A percentile compares a stretch with the other conserved stretches of the same genome.
Conservation (phyloP, 2,329 filamentous ascomycete species). For the Trichoderma sp. region DNA sequence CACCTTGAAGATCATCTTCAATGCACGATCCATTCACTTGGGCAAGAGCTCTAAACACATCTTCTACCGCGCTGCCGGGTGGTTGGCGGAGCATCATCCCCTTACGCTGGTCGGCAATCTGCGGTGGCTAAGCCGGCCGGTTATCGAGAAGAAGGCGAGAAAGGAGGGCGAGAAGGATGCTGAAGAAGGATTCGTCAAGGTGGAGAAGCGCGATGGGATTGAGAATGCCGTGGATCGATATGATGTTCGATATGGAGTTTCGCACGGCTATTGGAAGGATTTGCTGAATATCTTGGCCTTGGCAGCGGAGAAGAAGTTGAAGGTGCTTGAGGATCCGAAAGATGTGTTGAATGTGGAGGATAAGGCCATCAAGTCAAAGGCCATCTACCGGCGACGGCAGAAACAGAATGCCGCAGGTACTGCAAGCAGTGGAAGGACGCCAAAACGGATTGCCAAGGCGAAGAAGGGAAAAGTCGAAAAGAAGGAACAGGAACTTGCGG, state of each 20-base stretch:
- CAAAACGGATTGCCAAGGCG: neutral
- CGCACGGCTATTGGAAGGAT: slow-evolving; percentile 68
- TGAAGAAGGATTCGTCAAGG: slow-evolving; percentile 36
- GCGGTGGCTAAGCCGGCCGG: slow-evolving; percentile 57
- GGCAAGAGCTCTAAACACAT: slow-evolving; percentile 55
- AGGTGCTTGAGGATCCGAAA: slow-evolving; percentile 45
- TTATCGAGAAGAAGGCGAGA: slow-evolving; percentile 58
- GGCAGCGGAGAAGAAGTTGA: slow-evolving; percentile 52
- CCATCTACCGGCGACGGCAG: neutral
- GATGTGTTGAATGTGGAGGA: slow-evolving; percentile 48
- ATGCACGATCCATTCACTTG: slow-evolving; percentile 62
- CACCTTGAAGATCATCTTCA: slow-evolving; percentile 64
- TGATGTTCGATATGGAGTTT: slow-evolving; percentile 52
- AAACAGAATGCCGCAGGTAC: neutral
- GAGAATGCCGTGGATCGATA: slow-evolving; percentile 44
- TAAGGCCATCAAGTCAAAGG: slow-evolving; percentile 30
- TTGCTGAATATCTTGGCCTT: slow-evolving; percentile 61
- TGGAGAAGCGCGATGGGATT: slow-evolving; percentile 38
- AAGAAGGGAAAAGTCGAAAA: neutral
- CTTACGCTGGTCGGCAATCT: slow-evolving; percentile 58
- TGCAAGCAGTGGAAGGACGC: neutral
- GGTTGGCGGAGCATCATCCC: slow-evolving; percentile 60
- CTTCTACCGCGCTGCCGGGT: slow-evolving; percentile 60
- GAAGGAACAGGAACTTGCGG: neutral
- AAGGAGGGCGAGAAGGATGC: slow-evolving; percentile 43